Evolutionary conservation across 2,329 filamentous ascomycete genomes (phyloP).

Genomic region (Stromatinia cepivora): DNA sequence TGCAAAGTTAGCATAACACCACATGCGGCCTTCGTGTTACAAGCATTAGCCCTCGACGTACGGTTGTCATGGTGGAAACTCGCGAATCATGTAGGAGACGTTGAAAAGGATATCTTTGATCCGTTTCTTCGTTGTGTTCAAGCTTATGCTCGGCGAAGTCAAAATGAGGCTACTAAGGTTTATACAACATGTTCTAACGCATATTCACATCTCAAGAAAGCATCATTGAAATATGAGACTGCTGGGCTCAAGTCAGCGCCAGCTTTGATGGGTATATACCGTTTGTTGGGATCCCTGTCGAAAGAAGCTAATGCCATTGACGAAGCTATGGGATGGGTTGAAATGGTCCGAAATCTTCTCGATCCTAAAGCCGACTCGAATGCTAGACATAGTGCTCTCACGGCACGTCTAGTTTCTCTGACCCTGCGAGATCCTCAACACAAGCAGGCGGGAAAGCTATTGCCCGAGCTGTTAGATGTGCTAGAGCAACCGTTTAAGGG

Average conservation of each 20-base stretch:
- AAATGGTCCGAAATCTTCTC: conserved; percentile 43
- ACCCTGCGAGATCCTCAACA: conserved; percentile 50
- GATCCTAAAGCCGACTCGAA: conserved; percentile 35
- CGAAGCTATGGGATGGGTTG: conserved; percentile 58
- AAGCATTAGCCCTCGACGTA: conserved; percentile 61
- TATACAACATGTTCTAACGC: conserved; percentile 32
- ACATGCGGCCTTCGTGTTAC: conserved; percentile 59
- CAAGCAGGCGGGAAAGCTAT: conserved; percentile 45
- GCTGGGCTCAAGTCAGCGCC: conserved; percentile 28
- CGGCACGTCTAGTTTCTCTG: conserved; percentile 57
- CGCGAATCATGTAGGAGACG: conserved; percentile 58
- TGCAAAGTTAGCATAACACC: conserved; percentile 57
- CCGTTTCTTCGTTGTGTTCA: conserved; percentile 64
- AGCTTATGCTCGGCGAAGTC: conserved; percentile 57
- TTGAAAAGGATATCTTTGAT: conserved; percentile 64
- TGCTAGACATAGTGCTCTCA: conserved; percentile 48
- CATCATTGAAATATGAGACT: conserved; percentile 29
- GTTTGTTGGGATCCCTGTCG: conserved; percentile 53
- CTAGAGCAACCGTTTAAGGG: conserved; percentile 62
- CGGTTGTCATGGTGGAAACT: conserved; percentile 67
- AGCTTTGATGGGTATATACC: conserved; percentile 43
- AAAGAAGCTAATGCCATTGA: conserved; percentile 48
- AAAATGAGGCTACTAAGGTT: conserved; percentile 28
- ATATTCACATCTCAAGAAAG: conserved; percentile 31
- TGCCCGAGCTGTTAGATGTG: conserved; percentile 52